Percentiles rank a stretch among this genome's conserved stretches.
phyloP scores from a whole-genome alignment of 192 early-diverging fungal genomes.

The Endogone sp. region DNA sequence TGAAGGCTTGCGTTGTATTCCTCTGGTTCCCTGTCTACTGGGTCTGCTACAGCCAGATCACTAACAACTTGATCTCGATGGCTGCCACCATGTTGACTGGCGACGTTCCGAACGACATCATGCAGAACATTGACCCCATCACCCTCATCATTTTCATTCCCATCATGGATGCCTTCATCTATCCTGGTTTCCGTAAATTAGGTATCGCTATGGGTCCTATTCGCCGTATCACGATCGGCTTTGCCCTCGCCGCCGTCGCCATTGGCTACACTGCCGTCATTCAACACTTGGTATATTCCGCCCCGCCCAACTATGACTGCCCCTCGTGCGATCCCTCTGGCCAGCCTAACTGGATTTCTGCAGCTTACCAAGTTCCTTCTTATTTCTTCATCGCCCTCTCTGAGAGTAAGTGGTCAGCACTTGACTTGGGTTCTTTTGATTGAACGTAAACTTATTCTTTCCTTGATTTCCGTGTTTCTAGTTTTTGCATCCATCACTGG shows the following conservation, averaged over 20 bases:
- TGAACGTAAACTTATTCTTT: too few relatives aligned
- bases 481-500: conserved; percentile 67
- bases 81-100: conserved; percentile 53
- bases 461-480: background rate
- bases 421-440: conserved; percentile 3
- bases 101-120: conserved; percentile 59
- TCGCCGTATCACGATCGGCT: conserved; percentile 62
- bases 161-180: conserved; percentile 57
- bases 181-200: conserved; percentile 50
- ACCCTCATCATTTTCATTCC: conserved; percentile 67
- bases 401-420: conserved; percentile 43
- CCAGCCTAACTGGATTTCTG: conserved; percentile 50
- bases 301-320: conserved; percentile 47
- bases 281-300: conserved; percentile 59
- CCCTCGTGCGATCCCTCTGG: conserved; percentile 26
- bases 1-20: conserved; percentile 67
- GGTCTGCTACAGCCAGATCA: conserved; percentile 65
- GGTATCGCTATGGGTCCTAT: conserved; percentile 56
- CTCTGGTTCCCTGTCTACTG: conserved; percentile 72
- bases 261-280: conserved; percentile 60
- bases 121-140: conserved; percentile 67
- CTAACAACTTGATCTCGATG: conserved; percentile 58
- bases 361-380: conserved; percentile 50
- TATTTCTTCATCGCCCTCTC: conserved; percentile 60
- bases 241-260: conserved; percentile 49